Base-by-base conservation (phyloP, 345 rosid genomes). In the Barbarea vulgaris region DNA sequence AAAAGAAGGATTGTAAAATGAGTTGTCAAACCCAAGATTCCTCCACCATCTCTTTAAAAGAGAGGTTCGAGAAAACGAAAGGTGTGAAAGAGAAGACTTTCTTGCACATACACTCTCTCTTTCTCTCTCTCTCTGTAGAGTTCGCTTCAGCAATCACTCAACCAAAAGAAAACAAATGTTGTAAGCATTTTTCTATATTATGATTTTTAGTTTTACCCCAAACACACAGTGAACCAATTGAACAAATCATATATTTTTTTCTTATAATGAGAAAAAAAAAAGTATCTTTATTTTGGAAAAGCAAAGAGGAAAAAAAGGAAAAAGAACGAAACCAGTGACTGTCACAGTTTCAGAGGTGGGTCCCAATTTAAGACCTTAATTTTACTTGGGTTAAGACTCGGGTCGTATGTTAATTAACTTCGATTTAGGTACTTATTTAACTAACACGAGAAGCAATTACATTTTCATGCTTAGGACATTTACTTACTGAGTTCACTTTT, bases 51-150 rank as follows among this genome's bases (percentile, higher is more conserved):
- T 78, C 63, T 76, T 33, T 72, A 66, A 59, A n/a, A n/a, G n/a
- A 70, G 74, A 78, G 70, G 74, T 69, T 72, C 75, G 58, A 75
- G 79, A 82, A 85, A 86, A 69, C 83, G 84, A 81, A 83, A 84
- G 86, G 88, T 83, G 95, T 89, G 97, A 87, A 85, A 80, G 85
- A 81, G 87, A 84, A 84, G 91, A 93, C 90, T 82, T 86, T 62
- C 83, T 74, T 78, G 74, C 64, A 14, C 67, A 37, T n/a, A n/a
- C 25, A 17, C 46, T 28, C 74, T 57, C 57, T 70, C 59, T 66
- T 34, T 62, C 61, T 47, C 55, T 51, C 69, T 52, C 67, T 66
- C 25, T 66, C 60, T 76, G 9, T 52, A 9, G 10, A 50, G 70
- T 72, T 66, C 51, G 79, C 69, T 77, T 77, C 72, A 64, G 80